Evolutionary conservation across 1,284 basidiomycete species (phyloP).

Genomic region (Marasmius fiardii): DNA sequence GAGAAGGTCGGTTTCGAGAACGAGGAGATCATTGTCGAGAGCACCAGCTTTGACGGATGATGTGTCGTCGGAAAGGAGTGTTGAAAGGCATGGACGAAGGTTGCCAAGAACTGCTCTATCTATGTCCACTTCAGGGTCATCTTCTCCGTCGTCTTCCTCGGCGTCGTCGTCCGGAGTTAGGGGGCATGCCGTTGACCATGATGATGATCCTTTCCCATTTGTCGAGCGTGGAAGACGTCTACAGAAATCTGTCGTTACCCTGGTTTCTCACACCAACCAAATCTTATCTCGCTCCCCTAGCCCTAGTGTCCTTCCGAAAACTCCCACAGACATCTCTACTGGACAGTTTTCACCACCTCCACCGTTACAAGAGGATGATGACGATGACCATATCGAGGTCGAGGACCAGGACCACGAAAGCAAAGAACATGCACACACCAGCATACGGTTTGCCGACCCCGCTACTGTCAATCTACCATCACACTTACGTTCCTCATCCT

Average conservation of each 20-base stretch:
- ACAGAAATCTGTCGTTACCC: constrained; percentile 20
- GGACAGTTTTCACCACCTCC: constrained; percentile 11
- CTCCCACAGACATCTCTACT: constrained; percentile 29
- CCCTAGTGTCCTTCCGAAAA: constrained; percentile 35
- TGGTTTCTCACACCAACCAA: constrained; percentile 9
- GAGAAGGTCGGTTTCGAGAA: constrained; percentile 34
- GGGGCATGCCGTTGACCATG: constrained; percentile 29
- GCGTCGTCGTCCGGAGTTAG: constrained; percentile 18
- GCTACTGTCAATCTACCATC: background rate
- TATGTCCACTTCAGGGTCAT: constrained; percentile 18
- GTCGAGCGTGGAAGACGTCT: constrained; percentile 38
- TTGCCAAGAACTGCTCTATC: constrained; percentile 11
- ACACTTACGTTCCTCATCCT: background rate
- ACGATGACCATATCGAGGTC: constrained; percentile 5
- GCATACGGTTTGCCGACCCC: background rate
- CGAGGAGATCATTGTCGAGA: constrained; percentile 39
- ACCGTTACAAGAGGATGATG: constrained; percentile 1
- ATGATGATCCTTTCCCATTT: constrained; percentile 21
- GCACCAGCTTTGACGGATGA: constrained; percentile 33
- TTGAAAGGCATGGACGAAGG: constrained; percentile 4
- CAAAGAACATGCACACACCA: background rate
- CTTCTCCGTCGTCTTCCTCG: constrained; percentile 24
- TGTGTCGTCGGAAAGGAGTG: constrained; percentile 30
- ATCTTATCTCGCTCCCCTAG: constrained; percentile 35
- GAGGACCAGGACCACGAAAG: constrained; percentile 2